Evolutionary conservation across 2,329 filamentous ascomycete genomes (phyloP), one percentile per base, ranked within the genome.

Genomic region (Massarina eburnea): DNA sequence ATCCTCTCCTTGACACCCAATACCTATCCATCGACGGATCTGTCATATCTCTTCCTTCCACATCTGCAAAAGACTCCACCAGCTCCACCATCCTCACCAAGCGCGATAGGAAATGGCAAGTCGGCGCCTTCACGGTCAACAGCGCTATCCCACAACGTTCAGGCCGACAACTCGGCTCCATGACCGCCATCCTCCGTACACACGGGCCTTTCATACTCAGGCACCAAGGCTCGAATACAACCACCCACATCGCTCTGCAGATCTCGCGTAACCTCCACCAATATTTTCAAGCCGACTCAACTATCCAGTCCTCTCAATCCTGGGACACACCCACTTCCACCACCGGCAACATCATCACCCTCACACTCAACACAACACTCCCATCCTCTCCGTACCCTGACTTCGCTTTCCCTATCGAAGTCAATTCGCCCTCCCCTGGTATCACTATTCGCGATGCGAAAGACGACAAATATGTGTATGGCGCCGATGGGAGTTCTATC

Each of bases 201-300:
- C 55, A 61, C 17, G 76, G 74, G 8, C 54, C 60, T 2, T 76
- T 82, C 45, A 61, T 64, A 1, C 76, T 82, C 30, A 57, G 64
- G 42, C 64, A 62, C 39, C 44, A 54, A 43, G 68, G 57, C 17
- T 45, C 57, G 12, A 32, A 54, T n/a, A 48, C 66, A 12, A 62
- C 61, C 7, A 59, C 56, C 9, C 54, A 63, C 17, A 54, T 77
- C 33, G 79, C 79, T 1, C 56, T 81, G 4, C 80, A 83, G 51
- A 72, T 81, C 32, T 79, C 80, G 20, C 75, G 79, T 24, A 83
- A 82, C 53, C 66, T 83, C 3, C 72, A 77, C 48, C 80, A 83
- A 56, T 83, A 83, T 55, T 81, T 80, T 61, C 73, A 68, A 39
- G 80, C 79, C 15, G 80, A 82, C 53, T 68, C 76, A 2, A 53